Base-by-base conservation (phyloP, 352 stramenopile genomes). In the Phytophthora podocarpi region DNA sequence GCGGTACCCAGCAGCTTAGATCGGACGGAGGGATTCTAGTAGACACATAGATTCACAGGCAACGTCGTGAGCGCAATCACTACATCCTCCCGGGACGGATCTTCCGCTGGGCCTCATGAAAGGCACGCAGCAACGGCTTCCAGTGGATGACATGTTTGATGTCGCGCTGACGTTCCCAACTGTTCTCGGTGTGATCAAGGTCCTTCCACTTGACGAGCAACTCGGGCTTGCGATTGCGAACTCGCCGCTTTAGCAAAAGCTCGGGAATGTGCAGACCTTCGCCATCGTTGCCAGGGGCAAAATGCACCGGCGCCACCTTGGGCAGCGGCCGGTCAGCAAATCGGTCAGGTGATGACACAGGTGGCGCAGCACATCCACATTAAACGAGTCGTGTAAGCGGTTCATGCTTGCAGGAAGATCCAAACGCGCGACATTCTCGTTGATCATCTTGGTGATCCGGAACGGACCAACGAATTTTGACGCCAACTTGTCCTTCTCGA, bases 81-180 rank as follows among this genome's bases (percentile, higher is more conserved):
- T n/a, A 53, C 31, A 53, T 42, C 31, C 45, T 53, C 30, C 30
- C 74, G 43, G 28, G 65, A 72, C 31, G 31, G 2, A 21, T 27
- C 18, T 42, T 18, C 4, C 39, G 30, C 11, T 37, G 30, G 5
- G 32, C 13, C 3, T 20, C 20, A 21, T 30, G 28, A 27, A 53
- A 53, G 4, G 10, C 9, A 9, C 31, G 28, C 20, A 53, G 10
- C 18, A 53, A 12, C 2, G 18, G 6, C 1, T 16, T 20, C 47
- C 47, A 45, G 21, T 55, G 47, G 32, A 9, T 26, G 6, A 55
- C 47, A n/a, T 55, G 47, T 10, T 16, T 11, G 15, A 55, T 55
- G 23, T 45, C 23, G 3, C 20, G 11, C 15, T 56, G 7, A 13
- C 34, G 34, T 18, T 50, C 50, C 37, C 50, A 59, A 13, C 37